Base-by-base conservation (phyloP, 768 basidiomycete genomes). In the Suillus fuscotomentosus region DNA sequence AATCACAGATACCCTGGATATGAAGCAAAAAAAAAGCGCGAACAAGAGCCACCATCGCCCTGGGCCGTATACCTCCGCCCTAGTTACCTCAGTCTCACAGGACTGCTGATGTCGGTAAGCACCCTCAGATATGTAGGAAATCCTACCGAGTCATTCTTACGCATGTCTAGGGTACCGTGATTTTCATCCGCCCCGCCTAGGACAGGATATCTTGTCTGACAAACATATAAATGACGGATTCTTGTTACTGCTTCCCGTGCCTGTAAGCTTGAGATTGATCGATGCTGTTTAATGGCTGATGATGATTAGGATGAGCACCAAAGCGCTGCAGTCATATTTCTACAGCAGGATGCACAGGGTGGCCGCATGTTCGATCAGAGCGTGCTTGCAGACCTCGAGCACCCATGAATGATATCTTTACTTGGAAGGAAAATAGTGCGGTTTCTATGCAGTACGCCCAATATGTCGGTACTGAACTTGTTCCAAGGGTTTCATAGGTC, bases 1-100 rank as follows among this genome's bases (percentile, higher is more conserved):
- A 27, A 27, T 27, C 27, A 3, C 27, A 3, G 27, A 27, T 27
- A 42, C 41, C 41, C 27, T 59, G 38, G 27, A 42, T 27, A 61
- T 60, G 56, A 56, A 38, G 65, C 59, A 51, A 43, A 41, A 50
- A 41, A n/a, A n/a, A 77, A 73, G 60, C 66, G 69, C 57, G 76
- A 73, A 3, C 64, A 66, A 62, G 62, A 67, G 41, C 64, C 67
- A 17, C 64, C 68, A 11, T 80, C 85, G 39, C 83, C 85, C 5
- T 31, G 31, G 31, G 31, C 31, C 31, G 73, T 88, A 31, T 81
- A 63, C 93, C 92, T 60, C 90, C 90, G 1, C 73, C 77, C 64
- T 94, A 92, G 92, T 81, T 92, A 10, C 89, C 89, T 4, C 84
- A 82, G 66, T 79, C 84, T 1, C 91, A 92, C 76, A 76, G 72